Evolutionary conservation across 768 basidiomycete species (phyloP).

Genomic region (Xanthoconium purpureum): DNA sequence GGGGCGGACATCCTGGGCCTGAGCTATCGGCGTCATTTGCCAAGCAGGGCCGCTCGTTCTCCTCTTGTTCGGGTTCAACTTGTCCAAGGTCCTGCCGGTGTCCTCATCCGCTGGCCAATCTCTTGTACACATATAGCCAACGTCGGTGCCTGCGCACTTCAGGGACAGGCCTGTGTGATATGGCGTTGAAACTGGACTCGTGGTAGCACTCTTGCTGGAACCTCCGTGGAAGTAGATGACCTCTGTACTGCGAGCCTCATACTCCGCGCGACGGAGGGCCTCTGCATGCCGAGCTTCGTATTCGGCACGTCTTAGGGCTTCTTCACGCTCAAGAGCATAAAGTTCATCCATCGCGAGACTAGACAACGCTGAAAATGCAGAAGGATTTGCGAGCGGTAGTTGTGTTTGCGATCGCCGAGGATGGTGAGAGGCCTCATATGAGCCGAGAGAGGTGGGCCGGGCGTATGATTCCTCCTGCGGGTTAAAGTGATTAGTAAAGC

Average conservation of each 20-base stretch:
- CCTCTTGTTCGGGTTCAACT: conserved; percentile 35
- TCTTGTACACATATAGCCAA: conserved; percentile 40
- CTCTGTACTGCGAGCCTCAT: conserved; percentile 51
- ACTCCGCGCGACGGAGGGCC: conserved; percentile 61
- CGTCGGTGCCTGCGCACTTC: conserved; percentile 33
- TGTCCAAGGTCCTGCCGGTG: conserved; percentile 22
- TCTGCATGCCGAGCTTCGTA: conserved; percentile 79
- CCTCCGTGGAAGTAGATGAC: conserved; percentile 35
- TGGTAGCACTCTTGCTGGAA: conserved; percentile 64
- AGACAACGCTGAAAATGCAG: conserved; percentile 67
- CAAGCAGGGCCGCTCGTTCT: conserved; percentile 56
- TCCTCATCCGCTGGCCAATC: conserved; percentile 33
- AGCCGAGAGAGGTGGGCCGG: conserved; percentile 49
- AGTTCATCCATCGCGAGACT: conserved; percentile 86
- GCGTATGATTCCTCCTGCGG: conserved; percentile 55
- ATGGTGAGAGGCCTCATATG: conserved; percentile 39
- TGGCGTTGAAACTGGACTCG: conserved; percentile 56
- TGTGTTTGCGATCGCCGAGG: conserved; percentile 29
- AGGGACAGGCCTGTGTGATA: conserved; percentile 26
- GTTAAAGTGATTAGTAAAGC: conserved; percentile 17
- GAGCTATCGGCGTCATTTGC: conserved; percentile 45
- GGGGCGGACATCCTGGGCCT: conserved; percentile 35
- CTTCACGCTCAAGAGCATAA: conserved; percentile 82
- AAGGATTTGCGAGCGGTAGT: conserved; percentile 31
- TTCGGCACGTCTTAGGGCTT: conserved; percentile 81